Evolutionary conservation across 495 filamentous ascomycete species (phyloP), one percentile per base, ranked within the genome.

Genomic region (Xylaria cubensis): DNA sequence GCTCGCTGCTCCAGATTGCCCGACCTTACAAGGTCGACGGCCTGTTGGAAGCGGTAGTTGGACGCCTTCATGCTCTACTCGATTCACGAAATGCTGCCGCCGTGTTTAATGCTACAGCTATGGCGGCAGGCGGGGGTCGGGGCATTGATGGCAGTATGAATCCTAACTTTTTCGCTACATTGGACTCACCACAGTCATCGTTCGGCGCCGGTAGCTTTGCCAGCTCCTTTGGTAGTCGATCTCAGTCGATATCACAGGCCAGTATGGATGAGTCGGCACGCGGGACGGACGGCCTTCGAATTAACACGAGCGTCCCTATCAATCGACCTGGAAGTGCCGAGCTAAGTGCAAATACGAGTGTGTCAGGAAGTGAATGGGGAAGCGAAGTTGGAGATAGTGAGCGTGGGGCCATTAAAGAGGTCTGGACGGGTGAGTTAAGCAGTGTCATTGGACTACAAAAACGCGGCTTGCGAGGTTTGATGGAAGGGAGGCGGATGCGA

Each of bases 361-460:
- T 82, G 17, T 83, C 80, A 21, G 84, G 84, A 32, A 85, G 80
- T 41, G 86, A 88, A 72, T 84, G 84, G 79, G 84, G 84, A 50
- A 85, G 82, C 4, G 84, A 86, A 71, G 50, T 80, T 13, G 83
- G 81, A 51, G 77, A 83, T 67, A 79, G 75, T 64, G 79, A 82
- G 75, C 75, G 71, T 67, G 75, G 75, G 67, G 80, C 61, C 75
- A 78, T 53, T 58, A 76, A 76, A 7, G 92, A 94, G 75, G 85
- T 95, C 26, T 97, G 95, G 95, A 87, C 84, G 15, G 92, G 95
- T 15, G 91, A 95, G 77, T 75, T 97, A 36, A 97, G 94, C 80
- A 93, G 93, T 64, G 95, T 98, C n/a, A 97, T 99, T 70, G 96
- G 96, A 0, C 75, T 99, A 69, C 96, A 99, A 85, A 99, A 98